Evolutionary conservation across 2,329 filamentous ascomycete species (phyloP).

Genomic region (Phialophora macrospora): DNA sequence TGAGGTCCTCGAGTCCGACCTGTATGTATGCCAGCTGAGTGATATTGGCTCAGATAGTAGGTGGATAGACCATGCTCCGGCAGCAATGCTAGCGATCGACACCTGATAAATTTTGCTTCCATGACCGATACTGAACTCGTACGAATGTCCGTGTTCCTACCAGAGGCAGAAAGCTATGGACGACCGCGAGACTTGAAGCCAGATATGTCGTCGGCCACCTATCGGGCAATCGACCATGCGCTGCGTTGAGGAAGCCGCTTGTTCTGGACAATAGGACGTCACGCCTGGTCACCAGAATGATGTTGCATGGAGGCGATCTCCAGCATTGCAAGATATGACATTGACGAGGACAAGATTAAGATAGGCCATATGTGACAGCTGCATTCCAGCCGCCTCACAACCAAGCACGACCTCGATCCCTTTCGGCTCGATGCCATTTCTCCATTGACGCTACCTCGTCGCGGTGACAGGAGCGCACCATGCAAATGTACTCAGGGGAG

Average conservation of each 20-base stretch:
- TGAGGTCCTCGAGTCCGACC: not conserved
- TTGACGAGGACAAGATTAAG: not conserved
- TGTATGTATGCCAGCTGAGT: not conserved
- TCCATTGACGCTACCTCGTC: not conserved
- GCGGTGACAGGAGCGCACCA: not conserved
- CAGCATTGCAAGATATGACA: not conserved
- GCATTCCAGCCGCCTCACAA: not conserved
- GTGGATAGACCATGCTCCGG: not conserved
- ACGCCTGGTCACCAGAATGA: not conserved
- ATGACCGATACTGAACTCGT: not conserved
- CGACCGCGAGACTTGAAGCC: not conserved
- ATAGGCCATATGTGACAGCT: not conserved
- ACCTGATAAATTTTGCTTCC: not conserved
- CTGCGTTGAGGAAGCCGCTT: not conserved
- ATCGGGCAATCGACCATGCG: not conserved
- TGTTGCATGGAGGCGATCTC: not conserved
- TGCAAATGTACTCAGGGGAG: not conserved
- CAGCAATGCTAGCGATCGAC: not conserved
- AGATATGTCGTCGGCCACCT: not conserved
- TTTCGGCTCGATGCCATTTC: not conserved
- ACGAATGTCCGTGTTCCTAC: not conserved
- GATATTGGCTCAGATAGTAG: not conserved
- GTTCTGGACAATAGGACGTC: not conserved
- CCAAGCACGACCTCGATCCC: not conserved
- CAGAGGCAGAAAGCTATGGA: not conserved